Conservation (phyloP, 805 yeast genomes). For the Ascoidea tarda region DNA sequence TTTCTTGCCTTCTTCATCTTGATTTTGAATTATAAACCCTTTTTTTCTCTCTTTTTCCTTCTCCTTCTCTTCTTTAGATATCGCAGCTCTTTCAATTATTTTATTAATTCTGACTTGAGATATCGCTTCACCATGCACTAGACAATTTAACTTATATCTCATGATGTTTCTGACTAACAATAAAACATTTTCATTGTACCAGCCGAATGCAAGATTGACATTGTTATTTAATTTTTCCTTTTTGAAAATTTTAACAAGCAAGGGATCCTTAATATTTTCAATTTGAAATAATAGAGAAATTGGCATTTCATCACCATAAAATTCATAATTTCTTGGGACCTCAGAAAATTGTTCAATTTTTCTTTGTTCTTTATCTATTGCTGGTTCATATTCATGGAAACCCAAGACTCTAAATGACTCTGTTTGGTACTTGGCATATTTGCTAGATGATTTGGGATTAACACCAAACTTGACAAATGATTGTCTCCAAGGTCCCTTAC, state of each 20-base stretch:
- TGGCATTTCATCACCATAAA: conserved; percentile 63
- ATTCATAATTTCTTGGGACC: conserved; percentile 33
- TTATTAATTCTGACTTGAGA: conserved; percentile 25
- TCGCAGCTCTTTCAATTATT: conserved; percentile 19
- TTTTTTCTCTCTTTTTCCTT: conserved; percentile 19
- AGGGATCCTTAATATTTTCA: conserved; percentile 62
- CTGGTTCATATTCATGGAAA: conserved; percentile 12
- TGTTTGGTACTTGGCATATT: conserved; percentile 59
- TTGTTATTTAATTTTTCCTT: conserved; percentile 22
- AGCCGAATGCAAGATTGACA: conserved; percentile 59
- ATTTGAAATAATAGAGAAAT: conserved; percentile 60
- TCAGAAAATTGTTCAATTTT: conserved; percentile 8
- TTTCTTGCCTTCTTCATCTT: conserved; percentile 19
- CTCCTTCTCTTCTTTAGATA: conserved; percentile 13
- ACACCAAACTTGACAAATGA: conserved; percentile 67
- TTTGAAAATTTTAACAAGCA: conserved; percentile 31
- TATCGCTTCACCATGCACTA: conserved; percentile 35
- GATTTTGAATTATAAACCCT: conserved; percentile 17
- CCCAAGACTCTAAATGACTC: conserved; percentile 60
- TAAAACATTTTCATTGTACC: conserved; percentile 56
- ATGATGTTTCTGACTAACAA: conserved; percentile 54
- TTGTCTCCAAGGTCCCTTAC: conserved; percentile 93
- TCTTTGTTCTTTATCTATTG: conserved; percentile 13
- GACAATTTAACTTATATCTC: conserved; percentile 53
- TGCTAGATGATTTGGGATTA: conserved; percentile 48